phyloP scores from a whole-genome alignment of 2,329 filamentous ascomycete species.

The Shiraia bambusicola region DNA sequence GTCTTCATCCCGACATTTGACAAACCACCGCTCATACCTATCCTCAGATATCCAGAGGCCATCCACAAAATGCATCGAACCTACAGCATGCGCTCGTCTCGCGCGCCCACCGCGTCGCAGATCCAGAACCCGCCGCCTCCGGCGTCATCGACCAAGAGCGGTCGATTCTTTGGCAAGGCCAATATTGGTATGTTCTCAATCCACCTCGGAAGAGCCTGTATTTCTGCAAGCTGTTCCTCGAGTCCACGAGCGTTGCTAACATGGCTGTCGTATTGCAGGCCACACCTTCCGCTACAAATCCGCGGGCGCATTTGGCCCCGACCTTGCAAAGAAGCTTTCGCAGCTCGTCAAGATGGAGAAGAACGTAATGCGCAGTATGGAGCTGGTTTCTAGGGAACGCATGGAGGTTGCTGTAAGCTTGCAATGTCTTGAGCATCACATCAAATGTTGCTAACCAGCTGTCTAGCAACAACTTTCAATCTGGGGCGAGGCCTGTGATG shows the following conservation, averaged over 20 bases:
- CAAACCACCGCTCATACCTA: neutral
- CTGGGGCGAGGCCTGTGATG: conserved; percentile 94
- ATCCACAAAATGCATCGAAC: conserved; percentile 81
- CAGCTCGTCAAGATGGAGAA: conserved; percentile 99
- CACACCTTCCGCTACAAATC: conserved; percentile 72
- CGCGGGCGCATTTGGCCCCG: conserved; percentile 76
- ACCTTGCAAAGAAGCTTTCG: conserved; percentile 95
- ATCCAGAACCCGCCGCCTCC: conserved; percentile 92
- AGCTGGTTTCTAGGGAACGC: conserved; percentile 89
- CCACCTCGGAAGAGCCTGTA: neutral
- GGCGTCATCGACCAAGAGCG: conserved; percentile 84
- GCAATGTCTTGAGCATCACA: conserved; percentile 3
- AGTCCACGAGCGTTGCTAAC: conserved; percentile 8
- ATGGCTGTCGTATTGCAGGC: conserved; percentile 47
- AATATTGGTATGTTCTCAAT: conserved; percentile 70
- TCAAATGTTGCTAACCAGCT: conserved; percentile 18
- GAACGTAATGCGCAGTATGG: conserved; percentile 98
- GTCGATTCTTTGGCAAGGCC: conserved; percentile 82
- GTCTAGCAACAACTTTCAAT: conserved; percentile 93
- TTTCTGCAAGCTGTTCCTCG: neutral
- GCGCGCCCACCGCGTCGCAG: conserved; percentile 91
- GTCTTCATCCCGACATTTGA: conserved; percentile 4
- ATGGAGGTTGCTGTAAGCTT: conserved; percentile 94
- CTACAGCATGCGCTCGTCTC: conserved; percentile 81
- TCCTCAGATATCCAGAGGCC: conserved; percentile 2